Conservation (phyloP, 148 eudicot genomes). For the Selenicereus undatus region DNA sequence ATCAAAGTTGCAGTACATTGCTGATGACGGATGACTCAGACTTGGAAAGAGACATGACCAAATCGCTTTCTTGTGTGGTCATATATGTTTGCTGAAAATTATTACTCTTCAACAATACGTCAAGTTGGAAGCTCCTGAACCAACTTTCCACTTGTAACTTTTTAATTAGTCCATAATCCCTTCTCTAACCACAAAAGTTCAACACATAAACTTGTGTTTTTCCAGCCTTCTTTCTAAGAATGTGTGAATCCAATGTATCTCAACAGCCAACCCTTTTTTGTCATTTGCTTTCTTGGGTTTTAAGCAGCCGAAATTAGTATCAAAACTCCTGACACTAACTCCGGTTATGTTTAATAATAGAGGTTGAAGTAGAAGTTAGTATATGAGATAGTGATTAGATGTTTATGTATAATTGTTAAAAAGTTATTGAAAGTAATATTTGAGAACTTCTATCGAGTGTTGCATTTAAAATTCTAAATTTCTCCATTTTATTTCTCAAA, state of each 20-base stretch:
- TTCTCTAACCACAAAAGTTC: conserved; percentile 14
- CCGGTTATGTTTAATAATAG: too few species aligned
- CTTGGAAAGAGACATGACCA: conserved; percentile 20
- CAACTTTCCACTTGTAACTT: neutral
- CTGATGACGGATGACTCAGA: neutral
- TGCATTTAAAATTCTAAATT: too few species aligned
- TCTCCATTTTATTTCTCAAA: too few species aligned
- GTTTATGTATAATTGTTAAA: too few species aligned
- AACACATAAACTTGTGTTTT: neutral
- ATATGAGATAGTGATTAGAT: too few species aligned
- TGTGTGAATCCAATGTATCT: neutral
- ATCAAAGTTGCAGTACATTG: conserved; percentile 29
- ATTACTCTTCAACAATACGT: conserved; percentile 6
- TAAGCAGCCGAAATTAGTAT: too few species aligned
- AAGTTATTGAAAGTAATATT: too few species aligned
- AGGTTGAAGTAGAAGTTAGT: too few species aligned
- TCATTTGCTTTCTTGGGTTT: neutral
- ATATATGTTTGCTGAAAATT: conserved; percentile 4
- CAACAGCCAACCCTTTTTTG: neutral
- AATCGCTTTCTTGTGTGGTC: conserved; percentile 21
- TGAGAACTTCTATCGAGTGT: too few species aligned
- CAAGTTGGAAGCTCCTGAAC: conserved; percentile 5
- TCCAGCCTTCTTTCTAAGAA: neutral
- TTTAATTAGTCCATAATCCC: too few species aligned
- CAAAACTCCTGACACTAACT: too few species aligned